Evolutionary conservation across 2,329 filamentous ascomycete genomes (phyloP), one percentile per base, ranked within the genome.

Genomic region (Colletotrichum destructivum): DNA sequence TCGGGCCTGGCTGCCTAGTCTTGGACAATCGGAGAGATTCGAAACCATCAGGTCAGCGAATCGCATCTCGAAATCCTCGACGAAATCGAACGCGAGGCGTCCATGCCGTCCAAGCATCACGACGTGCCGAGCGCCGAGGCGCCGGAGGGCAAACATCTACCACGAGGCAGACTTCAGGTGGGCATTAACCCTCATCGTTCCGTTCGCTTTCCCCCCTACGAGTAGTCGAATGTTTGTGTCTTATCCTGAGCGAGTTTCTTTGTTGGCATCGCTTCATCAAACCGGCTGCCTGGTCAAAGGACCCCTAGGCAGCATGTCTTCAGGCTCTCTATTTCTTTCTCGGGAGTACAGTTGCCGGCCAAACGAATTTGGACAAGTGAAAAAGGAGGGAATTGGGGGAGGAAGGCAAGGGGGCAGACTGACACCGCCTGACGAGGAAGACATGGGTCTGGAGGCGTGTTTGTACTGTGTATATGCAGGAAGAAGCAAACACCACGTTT

Each of bases 401-500:
- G 16, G n/a, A 21, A 40, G 21, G 21, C 46, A 40, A 42, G 12
- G 21, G 4, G 13, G 2, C 12, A 18, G n/a, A 1, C n/a, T 4
- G 13, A 16, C n/a, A 15, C 11, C n/a, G 18, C 7, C 12, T 31
- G n/a, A 15, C 5, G n/a, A 35, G n/a, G n/a, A n/a, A n/a, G n/a
- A 23, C n/a, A 12, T n/a, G 60, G n/a, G 21, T 2, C 31, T 31
- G 46, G n/a, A 40, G 31, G 12, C 12, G 44, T 11, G 11, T 62
- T 51, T 21, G 40, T 61, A 38, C 23, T 12, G 31, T 35, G 31
- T 35, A 35, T 35, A 35, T 35, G 31, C 31, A 35, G 31, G 62
- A 57, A 46, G 23, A 55, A 71, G 56, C 56, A 71, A 71, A 62
- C 55, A 57, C 35, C 51, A 62, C 57, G 57, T 62, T 60, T 62